A percentile compares a stretch with the other conserved stretches of the same genome.
Evolutionary conservation across 176 grass and related monocot species (phyloP).

Genomic region (Poa pratensis): DNA sequence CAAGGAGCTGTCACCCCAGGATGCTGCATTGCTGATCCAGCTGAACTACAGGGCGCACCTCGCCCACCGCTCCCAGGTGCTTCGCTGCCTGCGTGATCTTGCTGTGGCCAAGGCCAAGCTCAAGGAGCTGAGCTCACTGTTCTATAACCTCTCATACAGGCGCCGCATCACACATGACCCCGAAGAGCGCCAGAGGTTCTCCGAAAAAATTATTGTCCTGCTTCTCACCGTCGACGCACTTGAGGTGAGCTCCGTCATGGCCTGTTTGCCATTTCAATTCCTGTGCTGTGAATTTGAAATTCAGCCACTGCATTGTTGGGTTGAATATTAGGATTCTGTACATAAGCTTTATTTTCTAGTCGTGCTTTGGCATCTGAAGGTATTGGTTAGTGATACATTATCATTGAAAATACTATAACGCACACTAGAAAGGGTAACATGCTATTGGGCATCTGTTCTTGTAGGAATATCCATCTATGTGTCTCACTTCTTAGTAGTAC

Average conservation of each 20-base stretch:
- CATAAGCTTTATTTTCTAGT: not conserved
- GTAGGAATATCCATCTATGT: not conserved
- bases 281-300: not conserved
- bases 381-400: not conserved
- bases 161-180: conserved; percentile 48
- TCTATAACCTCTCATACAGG: conserved; percentile 81
- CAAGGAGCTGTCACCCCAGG: conserved; percentile 73
- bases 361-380: not conserved
- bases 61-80: conserved; percentile 79
- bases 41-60: conserved; percentile 78
- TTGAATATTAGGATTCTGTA: not conserved
- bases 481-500: not conserved
- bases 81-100: conserved; percentile 74
- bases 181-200: conserved; percentile 75
- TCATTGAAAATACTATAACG: not conserved
- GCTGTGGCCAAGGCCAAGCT: conserved; percentile 87
- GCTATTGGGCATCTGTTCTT: not conserved
- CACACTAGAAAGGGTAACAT: not conserved
- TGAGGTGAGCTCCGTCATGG: conserved; percentile 52
- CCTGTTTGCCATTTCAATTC: not conserved
- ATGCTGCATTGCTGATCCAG: conserved; percentile 87
- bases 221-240: conserved; percentile 82
- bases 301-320: not conserved
- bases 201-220: conserved; percentile 91
- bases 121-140: conserved; percentile 81